Base-by-base conservation (phyloP, 257 asterid species). In the Scutellaria baicalensis region DNA sequence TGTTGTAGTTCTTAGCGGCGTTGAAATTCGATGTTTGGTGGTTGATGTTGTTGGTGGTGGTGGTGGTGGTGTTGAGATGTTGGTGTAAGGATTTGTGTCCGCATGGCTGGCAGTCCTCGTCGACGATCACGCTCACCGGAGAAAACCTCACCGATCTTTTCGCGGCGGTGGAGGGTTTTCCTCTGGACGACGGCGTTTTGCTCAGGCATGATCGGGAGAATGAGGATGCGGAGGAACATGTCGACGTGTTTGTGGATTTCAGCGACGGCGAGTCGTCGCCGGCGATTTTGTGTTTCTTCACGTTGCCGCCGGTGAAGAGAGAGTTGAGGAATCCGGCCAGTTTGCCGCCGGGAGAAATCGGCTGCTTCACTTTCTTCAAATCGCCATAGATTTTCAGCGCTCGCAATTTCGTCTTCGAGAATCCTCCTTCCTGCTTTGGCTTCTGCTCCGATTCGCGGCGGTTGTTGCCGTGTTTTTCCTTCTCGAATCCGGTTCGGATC, bases 151-250 rank as follows among this genome's bases (percentile, higher is more conserved):
- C 97, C 0, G 99, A 89, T 59, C 99, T 76, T 72, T 89, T 91
- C 1, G 72, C 84, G 55, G 81, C 90, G 77, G 51, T 56, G 66
- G 83, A 72, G 1, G 81, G 64, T 72, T 90, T 86, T n/a, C 93
- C 91, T 20, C 86, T 63, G 0, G 92, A 88, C 48, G 95, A 81
- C 52, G 96, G 83, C 61, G 94, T 91, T 73, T 91, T 91, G 84
- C 97, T 93, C 27, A 91, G 77, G 71, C 97, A 91, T 0, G 99
- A 93, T 8, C 99, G 78, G 9, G 99, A 87, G 73, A 88, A 89
- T 0, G 98, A 93, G 17, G 97, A 85, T 38, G 96, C 94, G 0
- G 99, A 84, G 1, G 99, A 94, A 68, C 99, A 91, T 1, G 75
- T 66, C 38, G 84, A 66, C 0, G 80, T 49, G 57, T 83, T 84